Percentiles rank a stretch among this genome's conserved stretches.
phyloP scores from a whole-genome alignment of 768 basidiomycete genomes.

The Suillus discolor region DNA sequence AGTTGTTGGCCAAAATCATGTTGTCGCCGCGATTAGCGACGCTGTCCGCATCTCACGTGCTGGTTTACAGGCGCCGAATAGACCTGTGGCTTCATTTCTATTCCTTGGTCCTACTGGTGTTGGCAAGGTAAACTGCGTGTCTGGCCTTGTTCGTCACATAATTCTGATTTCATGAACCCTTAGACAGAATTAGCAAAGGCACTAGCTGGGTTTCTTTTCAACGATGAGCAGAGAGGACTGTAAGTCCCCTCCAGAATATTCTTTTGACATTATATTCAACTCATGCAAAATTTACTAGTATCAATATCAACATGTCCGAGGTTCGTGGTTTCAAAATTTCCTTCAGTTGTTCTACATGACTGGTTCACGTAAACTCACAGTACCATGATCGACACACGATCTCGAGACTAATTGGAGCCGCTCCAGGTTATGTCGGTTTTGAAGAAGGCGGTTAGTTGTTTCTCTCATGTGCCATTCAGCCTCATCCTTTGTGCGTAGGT shows the following conservation, averaged over 20 bases:
- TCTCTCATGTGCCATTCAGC: neutral
- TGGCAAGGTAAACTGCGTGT: conserved; percentile 57
- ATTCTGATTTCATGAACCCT: conserved; percentile 10
- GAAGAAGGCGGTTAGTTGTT: conserved; percentile 63
- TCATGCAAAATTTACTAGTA: conserved; percentile 43
- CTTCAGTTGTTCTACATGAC: neutral
- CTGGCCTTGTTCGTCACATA: neutral
- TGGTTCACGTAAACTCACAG: conserved; percentile 34
- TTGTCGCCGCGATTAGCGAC: conserved; percentile 83
- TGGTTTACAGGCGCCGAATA: conserved; percentile 83
- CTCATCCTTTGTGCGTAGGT: conserved; percentile 32
- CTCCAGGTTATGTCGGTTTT: conserved; percentile 87
- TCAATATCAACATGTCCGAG: conserved; percentile 96
- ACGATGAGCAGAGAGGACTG: conserved; percentile 86
- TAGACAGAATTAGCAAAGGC: conserved; percentile 91
- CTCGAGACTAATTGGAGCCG: conserved; percentile 87
- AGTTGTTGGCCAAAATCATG: conserved; percentile 91
- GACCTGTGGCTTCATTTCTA: conserved; percentile 91
- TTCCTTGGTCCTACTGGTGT: conserved; percentile 90
- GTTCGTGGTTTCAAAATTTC: conserved; percentile 18
- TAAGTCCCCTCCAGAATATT: conserved; percentile 39
- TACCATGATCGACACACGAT: conserved; percentile 93
- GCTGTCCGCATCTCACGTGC: conserved; percentile 93
- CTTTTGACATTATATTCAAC: neutral
- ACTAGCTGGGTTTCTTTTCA: conserved; percentile 86